Conservation (phyloP, 1,284 basidiomycete species). For the Trichosporon ovoides region DNA sequence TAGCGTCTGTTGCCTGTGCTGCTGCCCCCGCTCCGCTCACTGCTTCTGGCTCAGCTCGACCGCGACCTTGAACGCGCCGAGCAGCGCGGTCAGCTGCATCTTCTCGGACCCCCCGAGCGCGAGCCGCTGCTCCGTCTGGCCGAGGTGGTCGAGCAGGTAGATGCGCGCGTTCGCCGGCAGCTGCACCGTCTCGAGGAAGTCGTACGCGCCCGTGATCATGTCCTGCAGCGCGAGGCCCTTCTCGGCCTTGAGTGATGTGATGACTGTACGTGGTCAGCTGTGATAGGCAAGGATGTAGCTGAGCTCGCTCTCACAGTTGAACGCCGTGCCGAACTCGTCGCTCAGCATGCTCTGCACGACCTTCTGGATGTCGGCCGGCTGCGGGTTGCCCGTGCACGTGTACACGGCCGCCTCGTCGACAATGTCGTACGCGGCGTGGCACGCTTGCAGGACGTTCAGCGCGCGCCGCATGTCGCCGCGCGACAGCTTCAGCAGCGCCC, state of each 20-base stretch:
- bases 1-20: slow-evolving; percentile 49
- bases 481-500: slow-evolving; percentile 84
- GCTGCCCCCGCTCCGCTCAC: slow-evolving; percentile 38
- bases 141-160: slow-evolving; percentile 85
- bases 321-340: slow-evolving; percentile 91
- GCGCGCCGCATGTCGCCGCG: slow-evolving; percentile 97
- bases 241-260: slow-evolving; percentile 78
- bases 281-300: background rate
- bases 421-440: slow-evolving; percentile 88
- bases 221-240: slow-evolving; percentile 93
- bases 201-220: slow-evolving; percentile 86
- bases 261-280: slow-evolving; percentile 56
- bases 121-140: slow-evolving; percentile 86
- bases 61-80: slow-evolving; percentile 90
- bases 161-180: slow-evolving; percentile 79
- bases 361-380: slow-evolving; percentile 85
- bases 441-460: slow-evolving; percentile 93
- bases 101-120: slow-evolving; percentile 92
- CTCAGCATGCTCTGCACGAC: slow-evolving; percentile 94
- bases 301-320: slow-evolving; percentile 57
- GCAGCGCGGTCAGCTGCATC: slow-evolving; percentile 83
- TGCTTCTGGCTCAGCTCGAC: slow-evolving; percentile 59
- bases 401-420: slow-evolving; percentile 90
- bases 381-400: slow-evolving; percentile 93
- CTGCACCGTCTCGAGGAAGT: slow-evolving; percentile 80